These are phyloP conservation scores for Acorus calamus DNA, from an alignment of 106 monocot genomes.

Conservation along the genomic window DNA sequence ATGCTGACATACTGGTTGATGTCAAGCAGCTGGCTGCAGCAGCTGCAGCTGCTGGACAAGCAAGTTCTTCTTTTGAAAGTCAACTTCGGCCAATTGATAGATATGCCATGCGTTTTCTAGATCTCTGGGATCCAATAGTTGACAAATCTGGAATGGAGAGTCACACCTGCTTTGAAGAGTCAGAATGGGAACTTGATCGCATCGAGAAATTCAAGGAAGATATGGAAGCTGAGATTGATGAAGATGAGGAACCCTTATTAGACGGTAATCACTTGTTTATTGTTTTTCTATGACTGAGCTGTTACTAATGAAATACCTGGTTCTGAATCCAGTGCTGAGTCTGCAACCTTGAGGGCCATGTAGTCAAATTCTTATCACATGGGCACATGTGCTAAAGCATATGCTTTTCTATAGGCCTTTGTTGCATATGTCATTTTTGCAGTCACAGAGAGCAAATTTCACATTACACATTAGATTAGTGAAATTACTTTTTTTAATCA, in stretches of 20 bases:
- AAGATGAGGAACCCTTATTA: constrained; percentile 91
- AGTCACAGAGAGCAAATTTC: too few relatives aligned
- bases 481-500: too few relatives aligned
- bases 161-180: constrained; percentile 42
- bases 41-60: constrained; percentile 87
- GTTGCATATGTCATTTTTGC: too few relatives aligned
- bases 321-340: too few relatives aligned
- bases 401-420: too few relatives aligned
- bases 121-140: constrained; percentile 91
- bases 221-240: constrained; percentile 95
- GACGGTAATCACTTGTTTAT: constrained; percentile 66
- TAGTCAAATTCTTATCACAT: too few relatives aligned
- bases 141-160: constrained; percentile 59
- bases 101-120: constrained; percentile 98
- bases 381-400: too few relatives aligned
- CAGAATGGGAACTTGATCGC: constrained; percentile 94
- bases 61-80: constrained; percentile 95
- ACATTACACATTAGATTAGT: too few relatives aligned
- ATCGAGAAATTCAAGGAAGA: constrained; percentile 94
- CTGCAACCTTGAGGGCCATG: too few relatives aligned
- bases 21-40: constrained; percentile 96
- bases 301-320: too few relatives aligned
- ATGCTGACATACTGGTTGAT: constrained; percentile 96
- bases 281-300: neutral
- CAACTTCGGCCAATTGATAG: constrained; percentile 95